phyloP scores from a whole-genome alignment of 306 rosid genomes.

The Begonia fuchsioides region DNA sequence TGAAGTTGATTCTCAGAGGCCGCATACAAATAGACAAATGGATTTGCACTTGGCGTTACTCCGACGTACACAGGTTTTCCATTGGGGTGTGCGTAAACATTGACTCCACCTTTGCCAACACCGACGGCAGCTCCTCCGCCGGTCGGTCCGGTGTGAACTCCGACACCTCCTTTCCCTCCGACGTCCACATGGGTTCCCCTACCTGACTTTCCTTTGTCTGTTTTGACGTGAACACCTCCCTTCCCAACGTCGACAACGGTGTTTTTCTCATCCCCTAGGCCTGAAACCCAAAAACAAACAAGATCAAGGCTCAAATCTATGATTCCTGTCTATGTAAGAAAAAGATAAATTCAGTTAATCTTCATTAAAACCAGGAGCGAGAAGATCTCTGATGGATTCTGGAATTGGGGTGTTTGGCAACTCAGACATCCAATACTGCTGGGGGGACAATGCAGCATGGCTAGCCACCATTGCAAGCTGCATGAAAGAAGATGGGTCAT shows the following conservation, averaged over 20 bases:
- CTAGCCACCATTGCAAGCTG: constrained; percentile 27
- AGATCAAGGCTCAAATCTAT: too few species aligned
- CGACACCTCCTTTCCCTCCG: constrained; percentile 21
- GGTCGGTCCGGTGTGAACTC: constrained; percentile 17
- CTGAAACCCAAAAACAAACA: constrained; percentile 11
- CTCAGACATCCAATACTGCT: constrained; percentile 48
- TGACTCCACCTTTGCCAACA: constrained; percentile 68
- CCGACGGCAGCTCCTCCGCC: constrained; percentile 20
- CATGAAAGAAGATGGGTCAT: too few species aligned
- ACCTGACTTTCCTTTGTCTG: constrained; percentile 19
- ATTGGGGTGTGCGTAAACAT: constrained; percentile 33
- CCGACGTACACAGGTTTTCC: constrained; percentile 42
- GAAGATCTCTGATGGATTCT: constrained; percentile 30
- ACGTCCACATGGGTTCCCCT: constrained; percentile 19
- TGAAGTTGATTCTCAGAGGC: constrained; percentile 47
- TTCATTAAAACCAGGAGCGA: constrained; percentile 24
- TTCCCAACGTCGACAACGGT: constrained; percentile 30
- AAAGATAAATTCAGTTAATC: not conserved
- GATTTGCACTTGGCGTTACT: constrained; percentile 5
- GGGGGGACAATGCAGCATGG: constrained; percentile 46
- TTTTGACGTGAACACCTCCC: constrained; percentile 21
- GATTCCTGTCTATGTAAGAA: too few species aligned
- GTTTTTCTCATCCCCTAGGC: constrained; percentile 33
- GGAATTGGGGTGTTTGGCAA: constrained; percentile 62
- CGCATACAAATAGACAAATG: not conserved